A percentile compares a stretch with the other conserved stretches of the same genome.
These are phyloP conservation scores for Rhodomyrtus tomentosa DNA, from an alignment of 345 rosid genomes.

Conservation along the genomic window DNA sequence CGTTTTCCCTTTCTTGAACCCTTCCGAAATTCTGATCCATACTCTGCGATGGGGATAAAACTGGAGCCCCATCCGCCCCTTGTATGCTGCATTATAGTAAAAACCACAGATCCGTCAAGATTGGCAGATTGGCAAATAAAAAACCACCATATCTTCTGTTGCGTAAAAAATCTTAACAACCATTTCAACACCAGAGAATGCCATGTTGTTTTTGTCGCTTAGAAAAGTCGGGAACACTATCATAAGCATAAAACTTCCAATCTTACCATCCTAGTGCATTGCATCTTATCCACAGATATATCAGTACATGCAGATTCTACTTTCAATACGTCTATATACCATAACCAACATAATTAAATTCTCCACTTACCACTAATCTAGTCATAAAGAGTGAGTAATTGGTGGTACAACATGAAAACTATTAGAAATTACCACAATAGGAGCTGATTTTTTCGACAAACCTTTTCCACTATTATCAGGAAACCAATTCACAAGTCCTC, in stretches of 20 bases:
- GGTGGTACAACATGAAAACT: background rate
- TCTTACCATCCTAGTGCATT: background rate
- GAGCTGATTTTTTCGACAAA: background rate
- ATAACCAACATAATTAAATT: background rate
- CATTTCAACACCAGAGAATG: background rate
- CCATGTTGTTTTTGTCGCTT: background rate
- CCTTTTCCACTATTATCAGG: background rate
- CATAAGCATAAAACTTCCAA: background rate
- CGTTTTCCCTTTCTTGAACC: conserved; percentile 36
- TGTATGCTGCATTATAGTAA: conserved; percentile 31
- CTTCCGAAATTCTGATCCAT: conserved; percentile 58
- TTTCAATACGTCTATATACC: background rate
- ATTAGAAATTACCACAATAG: background rate
- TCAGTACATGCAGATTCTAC: background rate
- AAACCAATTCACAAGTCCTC: background rate
- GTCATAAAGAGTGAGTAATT: background rate
- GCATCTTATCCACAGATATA: background rate
- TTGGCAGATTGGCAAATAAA: background rate
- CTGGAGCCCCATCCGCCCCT: conserved; percentile 52
- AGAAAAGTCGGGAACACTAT: background rate
- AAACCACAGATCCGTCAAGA: background rate
- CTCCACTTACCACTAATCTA: background rate
- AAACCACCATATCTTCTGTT: background rate
- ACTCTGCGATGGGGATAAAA: conserved; percentile 74
- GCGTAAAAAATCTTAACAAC: background rate